A percentile compares a stretch with the other conserved stretches of the same genome.
Evolutionary conservation across 345 rosid species (phyloP).

Genomic region (Sonneratia alba): DNA sequence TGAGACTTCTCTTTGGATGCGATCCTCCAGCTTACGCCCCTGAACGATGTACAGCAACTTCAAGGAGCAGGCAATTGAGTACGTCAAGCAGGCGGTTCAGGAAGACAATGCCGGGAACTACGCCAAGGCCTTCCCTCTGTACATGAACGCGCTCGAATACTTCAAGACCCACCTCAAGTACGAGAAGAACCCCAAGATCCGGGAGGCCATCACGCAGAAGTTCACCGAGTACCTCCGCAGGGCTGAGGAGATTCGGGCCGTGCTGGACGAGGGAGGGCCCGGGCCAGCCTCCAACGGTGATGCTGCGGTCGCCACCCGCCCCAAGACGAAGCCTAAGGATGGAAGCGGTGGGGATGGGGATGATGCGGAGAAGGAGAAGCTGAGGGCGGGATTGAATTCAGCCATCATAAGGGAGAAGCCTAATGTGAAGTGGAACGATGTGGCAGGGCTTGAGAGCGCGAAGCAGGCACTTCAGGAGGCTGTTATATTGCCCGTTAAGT

Average conservation of each 20-base stretch:
- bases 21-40: neutral
- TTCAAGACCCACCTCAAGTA: slow-evolving; percentile 90
- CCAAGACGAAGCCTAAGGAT: slow-evolving; percentile 77
- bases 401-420: slow-evolving; percentile 89
- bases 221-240: slow-evolving; percentile 85
- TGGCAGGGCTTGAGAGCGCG: slow-evolving; percentile 93
- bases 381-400: slow-evolving; percentile 70
- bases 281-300: slow-evolving; percentile 65
- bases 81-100: slow-evolving; percentile 80
- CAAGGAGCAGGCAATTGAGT: slow-evolving; percentile 92
- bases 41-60: slow-evolving; percentile 80
- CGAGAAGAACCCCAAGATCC: slow-evolving; percentile 88
- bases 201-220: slow-evolving; percentile 71
- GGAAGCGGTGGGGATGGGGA: slow-evolving; percentile 67
- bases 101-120: slow-evolving; percentile 92
- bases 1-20: neutral
- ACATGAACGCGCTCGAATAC: slow-evolving; percentile 94
- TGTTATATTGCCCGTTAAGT: slow-evolving; percentile 85
- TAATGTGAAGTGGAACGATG: slow-evolving; percentile 79
- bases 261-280: slow-evolving; percentile 74
- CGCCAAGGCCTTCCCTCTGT: slow-evolving; percentile 71
- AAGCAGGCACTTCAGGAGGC: slow-evolving; percentile 92
- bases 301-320: slow-evolving; percentile 61
- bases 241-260: slow-evolving; percentile 91
- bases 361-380: slow-evolving; percentile 76